Conservation (phyloP, 306 rosid species). For the Bauhinia variegata region DNA sequence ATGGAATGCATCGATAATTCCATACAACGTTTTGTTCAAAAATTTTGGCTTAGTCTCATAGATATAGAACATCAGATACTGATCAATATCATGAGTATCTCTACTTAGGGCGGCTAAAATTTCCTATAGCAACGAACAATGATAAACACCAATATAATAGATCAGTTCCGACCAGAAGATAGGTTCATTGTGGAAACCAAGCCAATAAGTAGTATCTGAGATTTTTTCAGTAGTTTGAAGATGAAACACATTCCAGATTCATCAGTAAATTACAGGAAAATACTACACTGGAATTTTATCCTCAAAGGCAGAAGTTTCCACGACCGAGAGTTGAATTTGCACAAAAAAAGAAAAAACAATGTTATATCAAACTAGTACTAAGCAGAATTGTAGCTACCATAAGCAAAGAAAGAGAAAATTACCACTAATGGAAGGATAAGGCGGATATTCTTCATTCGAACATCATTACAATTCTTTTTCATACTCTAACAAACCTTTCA, state of each 20-base stretch:
- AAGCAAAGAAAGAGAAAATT: no score
- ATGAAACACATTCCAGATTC: slow-evolving; percentile 6
- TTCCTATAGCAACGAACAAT: slow-evolving; percentile 1
- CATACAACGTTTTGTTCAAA: not conserved
- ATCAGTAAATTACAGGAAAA: slow-evolving; percentile 1
- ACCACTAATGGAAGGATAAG: no score
- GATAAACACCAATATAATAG: slow-evolving; percentile 21
- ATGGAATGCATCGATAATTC: not conserved
- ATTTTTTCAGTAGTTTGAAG: slow-evolving; percentile 17
- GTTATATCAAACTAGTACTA: no score
- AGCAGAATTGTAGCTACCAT: no score
- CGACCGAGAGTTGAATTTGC: not conserved
- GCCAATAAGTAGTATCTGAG: not conserved
- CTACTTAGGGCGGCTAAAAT: not conserved
- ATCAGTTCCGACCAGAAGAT: slow-evolving; percentile 11
- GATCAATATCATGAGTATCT: no score
- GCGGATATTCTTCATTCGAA: no score
- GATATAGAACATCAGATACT: no score
- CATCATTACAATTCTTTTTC: no score
- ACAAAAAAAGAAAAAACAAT: no score
- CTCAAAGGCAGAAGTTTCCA: not conserved
- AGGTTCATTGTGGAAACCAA: slow-evolving; percentile 12
- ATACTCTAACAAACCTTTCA: no score
- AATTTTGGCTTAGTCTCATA: not conserved
- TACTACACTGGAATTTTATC: no score